These are phyloP conservation scores for Candida qinlingensis DNA, from an alignment of 805 yeast species.

Conservation along the genomic window DNA sequence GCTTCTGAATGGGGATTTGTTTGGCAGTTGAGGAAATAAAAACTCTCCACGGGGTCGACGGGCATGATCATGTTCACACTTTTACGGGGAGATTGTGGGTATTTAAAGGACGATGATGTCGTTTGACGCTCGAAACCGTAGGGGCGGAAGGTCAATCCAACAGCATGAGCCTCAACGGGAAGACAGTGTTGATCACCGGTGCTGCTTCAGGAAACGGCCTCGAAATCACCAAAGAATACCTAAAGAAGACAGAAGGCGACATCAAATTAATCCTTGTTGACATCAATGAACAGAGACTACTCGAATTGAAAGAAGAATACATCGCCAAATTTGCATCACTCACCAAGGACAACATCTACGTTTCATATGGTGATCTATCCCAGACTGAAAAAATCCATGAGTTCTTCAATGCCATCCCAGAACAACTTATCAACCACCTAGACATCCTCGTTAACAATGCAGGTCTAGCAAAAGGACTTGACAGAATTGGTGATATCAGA, in stretches of 20 bases:
- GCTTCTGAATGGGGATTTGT: too few relatives aligned
- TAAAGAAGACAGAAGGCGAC: constrained; percentile 63
- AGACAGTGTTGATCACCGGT: constrained; percentile 80
- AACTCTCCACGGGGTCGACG: too few relatives aligned
- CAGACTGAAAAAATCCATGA: constrained; percentile 43
- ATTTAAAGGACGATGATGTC: too few relatives aligned
- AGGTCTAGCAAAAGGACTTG: constrained; percentile 76
- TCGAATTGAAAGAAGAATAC: constrained; percentile 42
- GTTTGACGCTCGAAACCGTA: too few relatives aligned
- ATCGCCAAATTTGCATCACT: constrained; percentile 40
- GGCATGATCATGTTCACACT: too few relatives aligned
- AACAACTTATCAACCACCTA: constrained; percentile 49
- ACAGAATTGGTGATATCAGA: constrained; percentile 62
- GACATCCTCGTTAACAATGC: constrained; percentile 69
- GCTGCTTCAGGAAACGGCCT: constrained; percentile 94
- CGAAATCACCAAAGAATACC: constrained; percentile 82
- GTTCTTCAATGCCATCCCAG: constrained; percentile 44
- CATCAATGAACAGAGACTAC: constrained; percentile 56
- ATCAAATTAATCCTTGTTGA: constrained; percentile 70
- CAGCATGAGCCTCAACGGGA: constrained; percentile 21
- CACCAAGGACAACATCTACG: constrained; percentile 29
- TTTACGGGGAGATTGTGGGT: too few relatives aligned
- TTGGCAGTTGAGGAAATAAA: too few relatives aligned
- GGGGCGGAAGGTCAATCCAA: neutral
- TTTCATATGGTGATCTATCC: constrained; percentile 52